Percentiles rank a stretch among this genome's conserved stretches.
Evolutionary conservation across 768 basidiomycete species (phyloP).

Genomic region (Suillus decipiens): DNA sequence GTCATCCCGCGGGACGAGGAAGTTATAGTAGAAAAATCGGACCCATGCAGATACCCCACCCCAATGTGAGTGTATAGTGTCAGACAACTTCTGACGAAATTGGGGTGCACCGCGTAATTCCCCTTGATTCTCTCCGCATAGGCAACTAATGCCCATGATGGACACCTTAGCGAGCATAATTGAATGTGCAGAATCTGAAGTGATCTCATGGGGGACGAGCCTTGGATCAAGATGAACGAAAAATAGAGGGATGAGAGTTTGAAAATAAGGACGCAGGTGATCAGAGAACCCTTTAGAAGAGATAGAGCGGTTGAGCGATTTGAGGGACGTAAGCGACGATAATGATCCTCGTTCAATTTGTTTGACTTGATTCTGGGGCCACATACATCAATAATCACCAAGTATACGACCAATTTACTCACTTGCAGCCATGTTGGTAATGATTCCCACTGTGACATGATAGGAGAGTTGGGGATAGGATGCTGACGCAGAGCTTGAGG

Average conservation of each 20-base stretch:
- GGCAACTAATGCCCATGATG: constrained; percentile 1
- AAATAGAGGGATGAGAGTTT: constrained; percentile 2
- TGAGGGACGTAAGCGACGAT: constrained; percentile 1
- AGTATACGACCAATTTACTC: not conserved
- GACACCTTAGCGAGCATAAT: constrained; percentile 4
- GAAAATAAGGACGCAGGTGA: constrained; percentile 1
- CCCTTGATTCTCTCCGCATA: constrained; percentile 2
- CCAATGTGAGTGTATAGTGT: not conserved
- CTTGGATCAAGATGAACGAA: constrained; percentile 2
- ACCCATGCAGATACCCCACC: constrained; percentile 1
- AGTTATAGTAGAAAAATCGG: constrained; percentile 3
- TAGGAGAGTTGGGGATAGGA: not conserved
- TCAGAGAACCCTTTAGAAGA: constrained; percentile 2
- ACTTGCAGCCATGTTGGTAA: constrained; percentile 4
- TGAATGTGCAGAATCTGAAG: constrained; percentile 2
- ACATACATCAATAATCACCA: not conserved
- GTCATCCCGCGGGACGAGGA: constrained; percentile 2
- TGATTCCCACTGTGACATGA: constrained; percentile 6
- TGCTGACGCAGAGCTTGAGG: not conserved
- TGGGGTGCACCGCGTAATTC: constrained; percentile 1
- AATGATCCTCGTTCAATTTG: constrained; percentile 2
- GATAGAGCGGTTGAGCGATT: constrained; percentile 1
- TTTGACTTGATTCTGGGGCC: not conserved
- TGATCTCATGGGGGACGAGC: constrained; percentile 1
- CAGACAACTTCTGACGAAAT: constrained; percentile 5